Base-by-base conservation (phyloP, 2,329 filamentous ascomycete genomes). In the Talaromyces pinophilus region DNA sequence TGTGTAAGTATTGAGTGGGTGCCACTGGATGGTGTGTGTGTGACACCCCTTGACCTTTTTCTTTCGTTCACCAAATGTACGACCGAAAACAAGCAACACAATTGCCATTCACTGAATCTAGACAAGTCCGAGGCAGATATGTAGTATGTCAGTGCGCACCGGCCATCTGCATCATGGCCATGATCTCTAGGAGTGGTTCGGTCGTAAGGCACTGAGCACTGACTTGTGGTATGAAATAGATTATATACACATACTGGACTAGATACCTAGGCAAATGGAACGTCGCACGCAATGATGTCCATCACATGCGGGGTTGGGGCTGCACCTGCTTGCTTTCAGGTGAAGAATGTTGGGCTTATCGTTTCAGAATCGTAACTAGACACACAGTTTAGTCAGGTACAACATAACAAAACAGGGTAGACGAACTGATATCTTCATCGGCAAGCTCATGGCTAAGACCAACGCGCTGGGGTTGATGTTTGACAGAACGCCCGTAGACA, bases 381-480 rank as follows among this genome's bases (percentile, higher is more conserved):
- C 5, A 55, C 33, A 30, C 57, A 42, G 30, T 25, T 60, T 62
- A 65, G 63, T 54, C 57, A 33, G 57, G 44, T 42, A 61, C n/a
- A 6, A 33, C 10, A 3, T 6, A 17, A 60, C 5, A 11, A 46
- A 5, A 30, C 7, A 60, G 30, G 52, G 68, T 40, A 40, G 44
- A 84, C 89, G 82, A 85, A 94, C 92, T 92, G 80, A 99, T 97
- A 82, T 99, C 95, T 82, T 99, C 95, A 78, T 99, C 95, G 66
- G 88, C 92, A 75, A 99, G 85, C 83, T 97, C 92, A 78, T 99
- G 95, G 63, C 87, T 83, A 70, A 99, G 85, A 60, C 95, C 95
- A 69, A 98, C 95, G 75, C 93, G 88, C 82, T 99, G 95, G 70
- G 95, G 95, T 82, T 98, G 95, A 82, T 99, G 95, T 85, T 98